Percentiles rank a stretch among this genome's conserved stretches.
phyloP scores from a whole-genome alignment of 208 protist species.

The Entamoeba invadens region DNA sequence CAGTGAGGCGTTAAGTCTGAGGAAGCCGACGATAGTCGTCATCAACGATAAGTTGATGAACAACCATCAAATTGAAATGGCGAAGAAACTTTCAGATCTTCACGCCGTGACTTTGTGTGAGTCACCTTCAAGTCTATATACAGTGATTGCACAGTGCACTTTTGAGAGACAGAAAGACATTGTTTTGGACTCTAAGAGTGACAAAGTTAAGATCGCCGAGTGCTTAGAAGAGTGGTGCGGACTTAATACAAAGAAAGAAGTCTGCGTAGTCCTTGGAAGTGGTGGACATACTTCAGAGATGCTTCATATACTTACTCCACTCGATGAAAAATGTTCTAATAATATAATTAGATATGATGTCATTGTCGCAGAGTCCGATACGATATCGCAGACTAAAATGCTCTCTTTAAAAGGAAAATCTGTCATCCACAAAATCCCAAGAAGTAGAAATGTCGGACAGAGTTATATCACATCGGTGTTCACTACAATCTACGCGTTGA shows the following conservation, averaged over 20 bases:
- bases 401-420: neutral
- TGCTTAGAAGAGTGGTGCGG: neutral
- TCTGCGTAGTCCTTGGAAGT: neutral
- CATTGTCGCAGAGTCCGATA: neutral
- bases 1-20: slow-evolving; percentile 25
- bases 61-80: slow-evolving; percentile 43
- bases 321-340: neutral
- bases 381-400: too few species aligned
- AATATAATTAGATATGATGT: neutral
- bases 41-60: slow-evolving; percentile 40
- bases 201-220: neutral
- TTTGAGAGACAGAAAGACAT: neutral
- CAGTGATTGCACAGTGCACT: neutral
- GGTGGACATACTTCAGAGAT: slow-evolving; percentile 2
- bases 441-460: neutral
- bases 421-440: neutral
- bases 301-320: neutral
- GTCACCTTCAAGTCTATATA: neutral
- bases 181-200: neutral
- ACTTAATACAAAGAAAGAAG: neutral
- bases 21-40: slow-evolving; percentile 37
- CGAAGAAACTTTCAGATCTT: slow-evolving; percentile 4
- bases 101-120: neutral
- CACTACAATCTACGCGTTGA: neutral
- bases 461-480: neutral